Conservation (phyloP, 2,329 filamentous ascomycete genomes). For the Aspergillus sp. region DNA sequence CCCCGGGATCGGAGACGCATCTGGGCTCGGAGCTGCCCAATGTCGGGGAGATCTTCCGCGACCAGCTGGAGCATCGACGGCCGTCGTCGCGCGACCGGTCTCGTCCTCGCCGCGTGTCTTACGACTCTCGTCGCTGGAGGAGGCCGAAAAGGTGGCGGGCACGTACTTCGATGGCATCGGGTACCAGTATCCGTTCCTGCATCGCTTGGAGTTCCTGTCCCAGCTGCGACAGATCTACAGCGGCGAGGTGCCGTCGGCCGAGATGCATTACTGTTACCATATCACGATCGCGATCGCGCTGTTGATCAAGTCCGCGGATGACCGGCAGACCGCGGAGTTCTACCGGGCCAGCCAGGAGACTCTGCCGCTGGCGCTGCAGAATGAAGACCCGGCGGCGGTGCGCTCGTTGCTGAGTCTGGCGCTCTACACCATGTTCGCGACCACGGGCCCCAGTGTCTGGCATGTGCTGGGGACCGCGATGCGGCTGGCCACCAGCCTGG, state of each 20-base stretch:
- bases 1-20: constrained; percentile 8
- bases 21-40: constrained; percentile 29
- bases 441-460: constrained; percentile 32
- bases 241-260: constrained; percentile 24
- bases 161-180: constrained; percentile 34
- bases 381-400: constrained; percentile 30
- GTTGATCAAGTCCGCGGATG: constrained; percentile 26
- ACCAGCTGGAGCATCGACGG: constrained; percentile 31
- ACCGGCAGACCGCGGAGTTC: constrained; percentile 25
- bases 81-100: constrained; percentile 24
- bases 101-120: constrained; percentile 25
- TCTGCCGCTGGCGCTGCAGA: constrained; percentile 26
- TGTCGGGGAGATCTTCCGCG: constrained; percentile 33
- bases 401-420: constrained; percentile 30
- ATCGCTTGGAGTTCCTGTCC: constrained; percentile 26
- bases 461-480: constrained; percentile 32
- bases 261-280: constrained; percentile 29
- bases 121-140: constrained; percentile 27
- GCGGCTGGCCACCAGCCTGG: constrained; percentile 31
- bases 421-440: constrained; percentile 32
- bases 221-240: constrained; percentile 28
- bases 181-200: constrained; percentile 32
- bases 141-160: constrained; percentile 24
- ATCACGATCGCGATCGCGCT: constrained; percentile 31
- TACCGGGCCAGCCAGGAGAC: constrained; percentile 30